These are phyloP conservation scores for Candida coquimbonensis DNA, from an alignment of 805 yeast species.

Conservation along the genomic window DNA sequence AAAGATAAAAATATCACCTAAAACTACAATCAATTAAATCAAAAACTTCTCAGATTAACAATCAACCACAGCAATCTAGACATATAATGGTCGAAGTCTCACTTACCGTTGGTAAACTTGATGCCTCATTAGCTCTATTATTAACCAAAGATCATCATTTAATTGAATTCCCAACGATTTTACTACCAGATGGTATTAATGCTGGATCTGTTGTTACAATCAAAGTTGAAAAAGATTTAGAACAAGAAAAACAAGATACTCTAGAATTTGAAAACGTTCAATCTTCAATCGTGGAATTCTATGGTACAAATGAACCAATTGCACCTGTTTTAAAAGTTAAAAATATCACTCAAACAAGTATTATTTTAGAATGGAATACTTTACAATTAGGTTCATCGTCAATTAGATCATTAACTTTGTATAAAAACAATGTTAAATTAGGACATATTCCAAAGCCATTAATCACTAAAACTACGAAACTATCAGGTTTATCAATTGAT, in stretches of 20 bases:
- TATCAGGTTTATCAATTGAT: conserved; percentile 88
- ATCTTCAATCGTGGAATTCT: conserved; percentile 60
- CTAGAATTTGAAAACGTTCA: conserved; percentile 58
- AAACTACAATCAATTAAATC: no score
- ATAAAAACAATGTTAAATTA: conserved; percentile 61
- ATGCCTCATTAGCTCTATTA: conserved; percentile 87
- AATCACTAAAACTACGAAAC: conserved; percentile 71
- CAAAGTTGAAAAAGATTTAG: conserved; percentile 69
- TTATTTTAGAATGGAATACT: conserved; percentile 92
- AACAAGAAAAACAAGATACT: conserved; percentile 55
- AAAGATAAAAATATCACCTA: no score
- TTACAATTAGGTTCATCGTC: conserved; percentile 77
- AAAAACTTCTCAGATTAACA: no score
- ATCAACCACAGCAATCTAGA: no score
- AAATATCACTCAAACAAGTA: conserved; percentile 89
- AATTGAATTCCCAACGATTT: conserved; percentile 93
- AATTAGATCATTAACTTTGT: conserved; percentile 67
- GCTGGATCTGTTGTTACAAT: conserved; percentile 91
- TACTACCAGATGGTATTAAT: conserved; percentile 81
- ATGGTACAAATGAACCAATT: conserved; percentile 67
- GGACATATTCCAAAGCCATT: conserved; percentile 83
- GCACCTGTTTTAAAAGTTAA: conserved; percentile 60
- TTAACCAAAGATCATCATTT: conserved; percentile 89
- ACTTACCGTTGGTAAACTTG: conserved; percentile 90
- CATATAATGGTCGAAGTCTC: conserved; percentile 74